Percentiles rank a stretch among this genome's conserved stretches.
Evolutionary conservation across 441 rosid species (phyloP).

Genomic region (Arabidopsis lyrata): DNA sequence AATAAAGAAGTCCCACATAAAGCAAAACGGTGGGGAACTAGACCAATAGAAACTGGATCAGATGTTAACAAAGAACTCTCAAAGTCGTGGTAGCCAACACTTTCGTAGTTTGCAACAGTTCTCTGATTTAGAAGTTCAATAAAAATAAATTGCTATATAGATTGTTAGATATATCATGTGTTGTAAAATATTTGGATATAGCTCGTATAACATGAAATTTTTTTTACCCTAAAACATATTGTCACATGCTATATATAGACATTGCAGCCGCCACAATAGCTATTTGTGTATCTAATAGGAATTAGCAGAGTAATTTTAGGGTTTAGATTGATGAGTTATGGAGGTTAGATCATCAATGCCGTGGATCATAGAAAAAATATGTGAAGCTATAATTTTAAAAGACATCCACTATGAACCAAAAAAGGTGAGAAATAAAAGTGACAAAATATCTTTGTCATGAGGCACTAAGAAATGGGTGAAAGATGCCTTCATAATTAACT

Average conservation of each 20-base stretch:
- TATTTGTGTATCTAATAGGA: neutral
- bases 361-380: slow-evolving; percentile 11
- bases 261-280: neutral
- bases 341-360: neutral
- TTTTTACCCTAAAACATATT: neutral
- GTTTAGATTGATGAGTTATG: neutral
- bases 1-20: neutral
- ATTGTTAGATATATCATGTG: neutral
- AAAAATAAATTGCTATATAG: neutral
- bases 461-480: slow-evolving; percentile 34
- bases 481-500: slow-evolving; percentile 32
- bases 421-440: neutral
- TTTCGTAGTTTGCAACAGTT: neutral
- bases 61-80: neutral
- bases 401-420: slow-evolving; percentile 13
- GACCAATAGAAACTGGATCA: slow-evolving; percentile 3
- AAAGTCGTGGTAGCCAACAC: neutral
- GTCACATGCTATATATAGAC: neutral
- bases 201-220: neutral
- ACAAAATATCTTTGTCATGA: slow-evolving; percentile 21
- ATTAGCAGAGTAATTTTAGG: neutral
- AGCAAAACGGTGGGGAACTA: neutral
- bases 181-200: neutral
- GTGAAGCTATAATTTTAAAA: slow-evolving; percentile 6
- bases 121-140: neutral